Conservation (phyloP, 768 basidiomycete species). For the Calvatia gigantea region DNA sequence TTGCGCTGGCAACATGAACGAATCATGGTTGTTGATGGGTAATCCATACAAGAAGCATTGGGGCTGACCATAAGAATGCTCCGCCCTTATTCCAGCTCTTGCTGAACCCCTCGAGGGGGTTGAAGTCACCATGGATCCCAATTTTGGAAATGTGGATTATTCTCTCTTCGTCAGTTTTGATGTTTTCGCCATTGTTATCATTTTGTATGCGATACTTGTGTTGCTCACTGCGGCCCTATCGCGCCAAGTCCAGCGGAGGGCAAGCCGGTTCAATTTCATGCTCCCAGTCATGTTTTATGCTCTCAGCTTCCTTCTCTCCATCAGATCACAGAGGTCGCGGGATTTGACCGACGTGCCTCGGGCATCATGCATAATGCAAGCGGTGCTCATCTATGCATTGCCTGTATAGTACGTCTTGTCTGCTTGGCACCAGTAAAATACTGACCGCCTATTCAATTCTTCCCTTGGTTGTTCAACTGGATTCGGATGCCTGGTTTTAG, state of each 20-base stretch:
- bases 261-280: slow-evolving; percentile 21
- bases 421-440: not conserved
- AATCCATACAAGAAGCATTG: not conserved
- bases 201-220: not conserved
- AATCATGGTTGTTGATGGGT: no score
- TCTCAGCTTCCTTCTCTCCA: slow-evolving; percentile 19
- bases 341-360: slow-evolving; percentile 19
- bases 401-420: slow-evolving; percentile 19
- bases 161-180: slow-evolving; percentile 3
- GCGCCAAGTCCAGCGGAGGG: not conserved
- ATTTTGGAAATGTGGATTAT: not conserved
- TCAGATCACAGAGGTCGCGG: slow-evolving; percentile 22
- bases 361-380: slow-evolving; percentile 22
- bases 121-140: not conserved
- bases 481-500: slow-evolving; percentile 1
- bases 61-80: not conserved
- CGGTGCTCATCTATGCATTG: slow-evolving; percentile 22
- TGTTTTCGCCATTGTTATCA: not conserved
- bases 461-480: not conserved
- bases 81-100: not conserved
- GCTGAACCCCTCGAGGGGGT: not conserved
- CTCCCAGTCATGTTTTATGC: slow-evolving; percentile 21
- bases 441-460: not conserved
- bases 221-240: slow-evolving; percentile 1
- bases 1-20: no score